A percentile compares a stretch with the other conserved stretches of the same genome.
Conservation (phyloP, 768 basidiomycete genomes). For the Termitomyces sp. region DNA sequence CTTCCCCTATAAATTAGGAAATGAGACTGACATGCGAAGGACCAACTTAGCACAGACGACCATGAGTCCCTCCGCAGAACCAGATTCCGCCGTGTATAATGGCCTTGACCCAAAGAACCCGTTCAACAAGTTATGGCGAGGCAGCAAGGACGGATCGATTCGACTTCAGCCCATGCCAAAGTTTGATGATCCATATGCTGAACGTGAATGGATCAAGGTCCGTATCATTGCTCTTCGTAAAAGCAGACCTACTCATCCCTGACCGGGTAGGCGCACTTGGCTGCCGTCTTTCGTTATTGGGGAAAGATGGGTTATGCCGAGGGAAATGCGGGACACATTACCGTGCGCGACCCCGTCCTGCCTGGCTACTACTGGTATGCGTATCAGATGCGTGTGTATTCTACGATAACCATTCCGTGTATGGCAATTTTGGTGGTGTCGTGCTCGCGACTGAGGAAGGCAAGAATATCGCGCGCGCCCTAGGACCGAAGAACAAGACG, state of each 20-base stretch:
- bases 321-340: slow-evolving; percentile 48
- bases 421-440: slow-evolving; percentile 42
- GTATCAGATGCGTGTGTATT: slow-evolving; percentile 34
- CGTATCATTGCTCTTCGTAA: neutral
- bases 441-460: slow-evolving; percentile 43
- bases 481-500: slow-evolving; percentile 35
- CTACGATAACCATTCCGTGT: slow-evolving; percentile 37
- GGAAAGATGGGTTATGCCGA: slow-evolving; percentile 40
- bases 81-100: neutral
- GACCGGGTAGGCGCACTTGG: slow-evolving; percentile 19
- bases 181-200: slow-evolving; percentile 19
- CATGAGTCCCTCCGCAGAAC: slow-evolving; percentile 15
- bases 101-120: slow-evolving; percentile 3
- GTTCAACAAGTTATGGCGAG: slow-evolving; percentile 18
- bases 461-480: slow-evolving; percentile 34
- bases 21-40: neutral
- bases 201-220: slow-evolving; percentile 25
- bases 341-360: slow-evolving; percentile 32
- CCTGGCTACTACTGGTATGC: slow-evolving; percentile 23
- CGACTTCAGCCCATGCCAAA: slow-evolving; percentile 16
- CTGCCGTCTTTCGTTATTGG: slow-evolving; percentile 23
- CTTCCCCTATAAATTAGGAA: neutral
- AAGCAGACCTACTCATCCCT: neutral
- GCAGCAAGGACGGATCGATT: slow-evolving; percentile 18
- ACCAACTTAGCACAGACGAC: slow-evolving; percentile 1